phyloP scores from a whole-genome alignment of 495 filamentous ascomycete genomes.

The Penicillium salamii region DNA sequence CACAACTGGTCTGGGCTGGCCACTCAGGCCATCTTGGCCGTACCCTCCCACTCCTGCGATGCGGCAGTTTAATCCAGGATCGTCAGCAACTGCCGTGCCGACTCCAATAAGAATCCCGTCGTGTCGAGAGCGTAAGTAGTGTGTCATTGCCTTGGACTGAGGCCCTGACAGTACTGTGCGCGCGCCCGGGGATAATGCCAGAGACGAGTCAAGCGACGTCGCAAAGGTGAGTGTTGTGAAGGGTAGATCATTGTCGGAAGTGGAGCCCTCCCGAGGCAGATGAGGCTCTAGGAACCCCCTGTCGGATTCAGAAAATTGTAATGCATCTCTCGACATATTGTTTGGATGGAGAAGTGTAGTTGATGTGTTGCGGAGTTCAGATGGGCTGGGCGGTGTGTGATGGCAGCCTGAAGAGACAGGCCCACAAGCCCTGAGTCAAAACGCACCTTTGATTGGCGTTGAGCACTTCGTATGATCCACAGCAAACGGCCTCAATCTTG shows the following conservation, averaged over 20 bases:
- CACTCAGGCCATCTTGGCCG: slow-evolving; percentile 36
- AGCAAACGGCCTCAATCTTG: too few species aligned
- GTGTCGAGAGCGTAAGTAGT: slow-evolving; percentile 79
- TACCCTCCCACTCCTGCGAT: slow-evolving; percentile 54
- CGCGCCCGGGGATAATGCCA: slow-evolving; percentile 69
- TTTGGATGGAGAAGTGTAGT: too few species aligned
- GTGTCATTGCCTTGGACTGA: slow-evolving; percentile 85
- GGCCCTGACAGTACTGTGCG: slow-evolving; percentile 78
- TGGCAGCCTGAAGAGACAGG: too few species aligned
- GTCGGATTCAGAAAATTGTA: slow-evolving; percentile 39
- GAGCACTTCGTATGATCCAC: too few species aligned
- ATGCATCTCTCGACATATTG: slow-evolving; percentile 19
- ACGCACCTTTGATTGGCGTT: too few species aligned
- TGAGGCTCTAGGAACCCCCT: slow-evolving; percentile 43
- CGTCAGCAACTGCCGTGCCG: slow-evolving; percentile 77
- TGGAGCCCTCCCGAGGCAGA: slow-evolving; percentile 29
- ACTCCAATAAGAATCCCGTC: slow-evolving; percentile 85
- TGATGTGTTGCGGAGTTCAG: too few species aligned
- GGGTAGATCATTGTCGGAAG: slow-evolving; percentile 25
- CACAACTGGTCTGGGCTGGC: slow-evolving; percentile 75
- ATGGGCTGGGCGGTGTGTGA: too few species aligned
- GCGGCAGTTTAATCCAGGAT: slow-evolving; percentile 80
- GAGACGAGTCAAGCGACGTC: slow-evolving; percentile 74
- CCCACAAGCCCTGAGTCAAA: too few species aligned
- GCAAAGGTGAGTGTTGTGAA: slow-evolving; percentile 87